These are phyloP conservation scores for Cyamopsis tetragonoloba DNA, from an alignment of 306 rosid species.

Conservation along the genomic window DNA sequence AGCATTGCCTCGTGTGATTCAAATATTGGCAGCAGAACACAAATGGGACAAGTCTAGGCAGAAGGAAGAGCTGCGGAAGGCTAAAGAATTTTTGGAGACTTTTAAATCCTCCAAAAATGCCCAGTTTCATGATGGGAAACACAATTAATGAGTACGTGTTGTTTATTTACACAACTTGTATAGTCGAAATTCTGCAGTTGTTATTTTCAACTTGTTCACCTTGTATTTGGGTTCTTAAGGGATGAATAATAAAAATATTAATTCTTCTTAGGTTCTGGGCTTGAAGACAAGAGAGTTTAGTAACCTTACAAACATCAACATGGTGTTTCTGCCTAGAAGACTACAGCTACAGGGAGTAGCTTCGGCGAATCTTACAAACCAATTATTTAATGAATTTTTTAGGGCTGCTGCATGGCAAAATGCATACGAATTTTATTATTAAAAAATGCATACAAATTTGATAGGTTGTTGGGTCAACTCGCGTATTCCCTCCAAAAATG, in stretches of 20 bases:
- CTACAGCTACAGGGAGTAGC: neutral
- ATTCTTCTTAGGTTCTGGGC: constrained; percentile 11
- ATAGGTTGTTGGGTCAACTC: neutral
- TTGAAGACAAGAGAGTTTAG: constrained; percentile 10
- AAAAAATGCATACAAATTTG: neutral
- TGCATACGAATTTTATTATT: no score
- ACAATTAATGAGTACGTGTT: constrained; percentile 36
- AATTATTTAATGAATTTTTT: neutral
- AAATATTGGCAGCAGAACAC: constrained; percentile 71
- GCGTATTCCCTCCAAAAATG: neutral
- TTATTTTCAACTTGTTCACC: neutral
- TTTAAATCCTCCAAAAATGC: constrained; percentile 84
- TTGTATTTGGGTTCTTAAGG: neutral
- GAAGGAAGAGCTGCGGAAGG: constrained; percentile 56
- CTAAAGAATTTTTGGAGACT: constrained; percentile 60
- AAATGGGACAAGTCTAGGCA: constrained; percentile 78
- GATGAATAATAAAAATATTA: constrained; percentile 1
- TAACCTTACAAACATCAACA: neutral
- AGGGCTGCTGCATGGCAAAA: neutral
- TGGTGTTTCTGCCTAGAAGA: neutral
- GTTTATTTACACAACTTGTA: neutral
- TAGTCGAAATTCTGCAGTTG: neutral
- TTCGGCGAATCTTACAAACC: neutral
- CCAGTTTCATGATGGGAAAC: constrained; percentile 79
- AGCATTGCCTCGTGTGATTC: constrained; percentile 72